These are phyloP conservation scores for Crithidia acanthocephali DNA, from an alignment of 208 protist genomes.

Conservation along the genomic window DNA sequence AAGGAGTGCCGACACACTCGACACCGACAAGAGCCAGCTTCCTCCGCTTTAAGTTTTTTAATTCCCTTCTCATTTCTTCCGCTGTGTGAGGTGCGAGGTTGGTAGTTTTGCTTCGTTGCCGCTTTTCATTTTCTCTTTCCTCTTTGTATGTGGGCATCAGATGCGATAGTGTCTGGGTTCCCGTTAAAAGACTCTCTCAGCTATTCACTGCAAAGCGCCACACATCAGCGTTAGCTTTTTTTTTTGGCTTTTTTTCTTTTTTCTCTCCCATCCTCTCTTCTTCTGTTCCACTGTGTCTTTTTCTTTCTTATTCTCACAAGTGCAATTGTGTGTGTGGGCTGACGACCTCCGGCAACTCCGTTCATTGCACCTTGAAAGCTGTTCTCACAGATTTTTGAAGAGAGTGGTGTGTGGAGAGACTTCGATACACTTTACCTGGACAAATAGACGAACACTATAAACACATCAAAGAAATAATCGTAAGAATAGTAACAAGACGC, in stretches of 20 bases:
- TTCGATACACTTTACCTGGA: no score
- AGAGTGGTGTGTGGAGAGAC: background rate
- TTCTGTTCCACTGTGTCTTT: no score
- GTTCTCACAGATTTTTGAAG: no score
- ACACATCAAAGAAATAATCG: background rate
- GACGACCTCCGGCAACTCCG: slow-evolving; percentile 10
- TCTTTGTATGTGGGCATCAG: background rate
- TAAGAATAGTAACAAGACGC: no score
- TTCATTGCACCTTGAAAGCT: background rate
- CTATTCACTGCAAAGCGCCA: background rate
- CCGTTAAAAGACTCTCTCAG: background rate
- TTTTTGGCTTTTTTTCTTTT: background rate
- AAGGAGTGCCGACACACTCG: background rate
- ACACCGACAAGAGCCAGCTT: background rate
- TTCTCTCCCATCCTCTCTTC: background rate
- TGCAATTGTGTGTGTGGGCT: slow-evolving; percentile 9
- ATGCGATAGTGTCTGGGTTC: background rate
- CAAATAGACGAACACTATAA: no score
- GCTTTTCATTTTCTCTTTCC: slow-evolving; percentile 3
- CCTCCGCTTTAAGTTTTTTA: background rate
- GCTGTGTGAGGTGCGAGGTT: background rate
- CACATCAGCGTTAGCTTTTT: background rate
- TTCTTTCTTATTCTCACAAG: no score
- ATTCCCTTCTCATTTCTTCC: background rate
- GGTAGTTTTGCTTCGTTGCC: background rate